Percentiles rank a stretch among this genome's conserved stretches.
Evolutionary conservation across 2,329 filamentous ascomycete species (phyloP).

Genomic region (Phyllosticta citribraziliensis): DNA sequence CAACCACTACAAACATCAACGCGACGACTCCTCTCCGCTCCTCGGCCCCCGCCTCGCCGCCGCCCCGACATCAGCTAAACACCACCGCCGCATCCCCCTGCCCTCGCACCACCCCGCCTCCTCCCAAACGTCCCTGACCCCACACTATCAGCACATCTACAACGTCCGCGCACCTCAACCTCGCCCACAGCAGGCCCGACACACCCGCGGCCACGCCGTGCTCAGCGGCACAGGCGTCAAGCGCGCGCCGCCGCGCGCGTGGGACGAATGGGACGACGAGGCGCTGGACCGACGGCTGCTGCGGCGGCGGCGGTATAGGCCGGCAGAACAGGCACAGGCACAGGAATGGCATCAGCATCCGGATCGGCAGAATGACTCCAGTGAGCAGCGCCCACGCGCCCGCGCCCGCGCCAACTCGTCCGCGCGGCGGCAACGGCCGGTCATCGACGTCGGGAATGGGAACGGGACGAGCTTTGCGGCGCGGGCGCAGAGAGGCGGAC

Average conservation of each 20-base stretch:
- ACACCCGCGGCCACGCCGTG: neutral
- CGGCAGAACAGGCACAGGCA: too few relatives aligned
- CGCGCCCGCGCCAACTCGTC: neutral
- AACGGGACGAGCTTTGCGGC: neutral
- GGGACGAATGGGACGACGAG: neutral
- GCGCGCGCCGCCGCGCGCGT: neutral
- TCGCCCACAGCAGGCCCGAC: too few relatives aligned
- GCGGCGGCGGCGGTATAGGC: neutral
- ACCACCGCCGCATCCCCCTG: neutral
- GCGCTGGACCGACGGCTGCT: neutral
- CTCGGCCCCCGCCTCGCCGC: neutral
- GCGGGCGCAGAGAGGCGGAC: neutral
- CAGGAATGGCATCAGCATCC: neutral
- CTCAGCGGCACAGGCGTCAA: neutral
- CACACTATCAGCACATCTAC: neutral
- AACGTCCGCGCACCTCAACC: neutral
- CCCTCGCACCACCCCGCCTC: neutral
- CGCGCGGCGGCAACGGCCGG: neutral
- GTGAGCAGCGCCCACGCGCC: too few relatives aligned
- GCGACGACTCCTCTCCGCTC: neutral
- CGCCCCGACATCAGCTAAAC: neutral
- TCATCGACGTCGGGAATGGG: neutral
- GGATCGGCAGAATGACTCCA: neutral
- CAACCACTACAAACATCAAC: neutral
- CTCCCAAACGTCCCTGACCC: neutral